These are phyloP conservation scores for Aspergillus nanangensis DNA, from an alignment of 495 filamentous ascomycete genomes.

Conservation along the genomic window DNA sequence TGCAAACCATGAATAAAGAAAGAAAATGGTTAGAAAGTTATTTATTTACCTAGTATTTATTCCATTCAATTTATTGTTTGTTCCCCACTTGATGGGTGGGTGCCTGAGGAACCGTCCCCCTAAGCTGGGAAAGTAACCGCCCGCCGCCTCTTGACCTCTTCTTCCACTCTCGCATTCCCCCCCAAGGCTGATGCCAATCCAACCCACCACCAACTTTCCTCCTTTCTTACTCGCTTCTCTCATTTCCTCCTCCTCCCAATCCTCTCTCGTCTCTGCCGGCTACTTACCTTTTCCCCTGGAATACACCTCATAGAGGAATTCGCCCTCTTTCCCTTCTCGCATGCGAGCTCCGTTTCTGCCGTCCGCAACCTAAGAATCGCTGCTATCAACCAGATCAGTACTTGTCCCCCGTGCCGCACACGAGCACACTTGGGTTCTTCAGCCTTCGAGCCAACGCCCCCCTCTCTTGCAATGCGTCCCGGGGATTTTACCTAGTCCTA, in stretches of 20 bases:
- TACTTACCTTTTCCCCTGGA: no score
- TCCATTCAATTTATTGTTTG: no score
- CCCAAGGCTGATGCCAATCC: no score
- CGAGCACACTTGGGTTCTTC: slow-evolving; percentile 5
- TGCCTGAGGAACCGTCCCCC: no score
- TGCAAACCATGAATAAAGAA: no score
- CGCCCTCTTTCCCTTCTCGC: not conserved
- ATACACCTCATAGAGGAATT: no score
- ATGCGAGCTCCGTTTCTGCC: slow-evolving; percentile 3
- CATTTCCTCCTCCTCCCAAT: slow-evolving; percentile 2
- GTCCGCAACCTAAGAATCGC: not conserved
- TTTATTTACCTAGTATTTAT: no score
- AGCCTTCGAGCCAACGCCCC: slow-evolving; percentile 4
- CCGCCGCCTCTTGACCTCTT: slow-evolving; percentile 15
- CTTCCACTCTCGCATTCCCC: no score
- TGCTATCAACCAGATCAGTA: slow-evolving; percentile 1
- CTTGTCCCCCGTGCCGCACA: slow-evolving; percentile 8
- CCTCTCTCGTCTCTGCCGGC: no score
- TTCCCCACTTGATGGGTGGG: no score
- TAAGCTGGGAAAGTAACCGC: no score
- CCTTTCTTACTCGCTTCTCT: slow-evolving; percentile 11
- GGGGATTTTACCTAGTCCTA: slow-evolving; percentile 9
- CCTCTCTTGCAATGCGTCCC: slow-evolving; percentile 31
- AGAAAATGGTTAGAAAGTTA: no score
- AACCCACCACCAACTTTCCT: slow-evolving; percentile 4